Conservation (phyloP, 331 rosid species). For the Prunus yedoensis region DNA sequence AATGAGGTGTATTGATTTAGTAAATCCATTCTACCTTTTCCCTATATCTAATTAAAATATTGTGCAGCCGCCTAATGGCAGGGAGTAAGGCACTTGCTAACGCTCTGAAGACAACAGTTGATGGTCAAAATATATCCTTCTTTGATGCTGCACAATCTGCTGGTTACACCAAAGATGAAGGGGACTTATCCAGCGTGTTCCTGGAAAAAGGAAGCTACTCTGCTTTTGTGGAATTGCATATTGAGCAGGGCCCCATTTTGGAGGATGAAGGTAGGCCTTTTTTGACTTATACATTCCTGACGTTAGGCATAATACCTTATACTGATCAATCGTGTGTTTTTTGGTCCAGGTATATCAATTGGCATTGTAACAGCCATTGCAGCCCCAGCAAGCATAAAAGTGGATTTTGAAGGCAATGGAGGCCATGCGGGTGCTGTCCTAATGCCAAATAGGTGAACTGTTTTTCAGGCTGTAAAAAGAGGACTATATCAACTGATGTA, state of each 20-base stretch:
- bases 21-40: slow-evolving; percentile 10
- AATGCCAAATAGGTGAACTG: slow-evolving; percentile 78
- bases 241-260: slow-evolving; percentile 92
- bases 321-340: slow-evolving; percentile 12
- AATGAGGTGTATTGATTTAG: not conserved
- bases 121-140: slow-evolving; percentile 75
- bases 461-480: slow-evolving; percentile 3
- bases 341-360: slow-evolving; percentile 60
- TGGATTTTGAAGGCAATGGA: slow-evolving; percentile 91
- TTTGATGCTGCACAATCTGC: slow-evolving; percentile 78
- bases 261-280: slow-evolving; percentile 76
- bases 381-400: slow-evolving; percentile 91
- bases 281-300: not conserved
- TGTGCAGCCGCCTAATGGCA: slow-evolving; percentile 78
- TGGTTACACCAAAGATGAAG: slow-evolving; percentile 61
- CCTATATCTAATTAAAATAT: slow-evolving; percentile 15
- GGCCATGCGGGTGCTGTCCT: slow-evolving; percentile 97
- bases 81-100: slow-evolving; percentile 68
- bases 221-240: slow-evolving; percentile 90
- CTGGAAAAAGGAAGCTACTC: slow-evolving; percentile 75
- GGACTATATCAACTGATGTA: not conserved
- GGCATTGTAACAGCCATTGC: slow-evolving; percentile 96
- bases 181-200: slow-evolving; percentile 66
- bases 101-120: slow-evolving; percentile 64
- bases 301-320: slow-evolving; percentile 13